Conservation (phyloP, 2,329 filamentous ascomycete genomes). For the Allantophomopsis lycopodina region DNA sequence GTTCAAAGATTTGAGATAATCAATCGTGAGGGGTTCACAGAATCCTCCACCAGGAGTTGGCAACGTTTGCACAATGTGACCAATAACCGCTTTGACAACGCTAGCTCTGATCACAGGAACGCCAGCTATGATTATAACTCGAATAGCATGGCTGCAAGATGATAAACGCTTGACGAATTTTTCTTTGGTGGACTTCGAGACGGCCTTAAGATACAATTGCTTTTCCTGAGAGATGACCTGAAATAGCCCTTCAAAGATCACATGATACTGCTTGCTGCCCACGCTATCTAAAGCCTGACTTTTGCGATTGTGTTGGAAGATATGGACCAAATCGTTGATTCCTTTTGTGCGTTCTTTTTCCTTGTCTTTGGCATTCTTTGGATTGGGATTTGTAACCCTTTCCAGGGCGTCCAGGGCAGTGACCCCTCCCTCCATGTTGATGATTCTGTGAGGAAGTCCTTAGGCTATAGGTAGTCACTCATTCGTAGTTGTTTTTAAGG, state of each 20-base stretch:
- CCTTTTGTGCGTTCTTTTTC: too few relatives aligned
- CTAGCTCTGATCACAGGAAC: slow-evolving; percentile 56
- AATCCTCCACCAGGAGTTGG: slow-evolving; percentile 45
- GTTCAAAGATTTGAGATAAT: slow-evolving; percentile 67
- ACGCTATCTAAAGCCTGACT: slow-evolving; percentile 25
- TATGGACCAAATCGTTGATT: too few relatives aligned
- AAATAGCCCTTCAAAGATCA: slow-evolving; percentile 72
- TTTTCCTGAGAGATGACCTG: slow-evolving; percentile 55
- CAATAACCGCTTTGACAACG: slow-evolving; percentile 64
- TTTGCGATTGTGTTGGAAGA: too few relatives aligned
- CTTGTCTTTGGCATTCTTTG: too few relatives aligned
- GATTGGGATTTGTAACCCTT: too few relatives aligned
- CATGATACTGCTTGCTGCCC: slow-evolving; percentile 66
- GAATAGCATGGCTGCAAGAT: slow-evolving; percentile 57
- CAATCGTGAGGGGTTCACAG: slow-evolving; percentile 54
- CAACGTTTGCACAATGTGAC: slow-evolving; percentile 69
- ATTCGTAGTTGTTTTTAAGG: too few relatives aligned
- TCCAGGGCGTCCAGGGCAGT: too few relatives aligned
- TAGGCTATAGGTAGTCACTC: too few relatives aligned
- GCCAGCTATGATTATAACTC: slow-evolving; percentile 57
- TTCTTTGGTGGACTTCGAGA: slow-evolving; percentile 33
- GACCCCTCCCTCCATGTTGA: too few relatives aligned
- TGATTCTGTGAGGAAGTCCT: too few relatives aligned
- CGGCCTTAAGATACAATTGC: slow-evolving; percentile 40
- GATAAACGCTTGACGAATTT: slow-evolving; percentile 43